Percentiles rank a stretch among this genome's conserved stretches.
Conservation (phyloP, 164 flowering plant genomes). For the Kalanchoe fedtschenkoi region DNA sequence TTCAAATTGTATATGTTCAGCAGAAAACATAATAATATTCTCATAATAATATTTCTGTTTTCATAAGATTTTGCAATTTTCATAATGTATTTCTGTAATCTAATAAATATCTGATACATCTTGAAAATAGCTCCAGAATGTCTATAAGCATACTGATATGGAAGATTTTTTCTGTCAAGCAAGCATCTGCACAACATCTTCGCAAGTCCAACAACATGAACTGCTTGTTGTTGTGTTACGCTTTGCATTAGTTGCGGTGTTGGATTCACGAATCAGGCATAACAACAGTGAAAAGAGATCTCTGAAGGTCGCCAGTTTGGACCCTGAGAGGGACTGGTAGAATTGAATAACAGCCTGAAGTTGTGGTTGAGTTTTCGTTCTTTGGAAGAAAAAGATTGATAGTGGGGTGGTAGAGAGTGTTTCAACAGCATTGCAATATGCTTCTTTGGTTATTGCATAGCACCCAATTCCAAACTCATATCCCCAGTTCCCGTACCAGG, state of each 20-base stretch:
- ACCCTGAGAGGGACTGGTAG: conserved; percentile 15
- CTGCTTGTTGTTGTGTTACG: not conserved
- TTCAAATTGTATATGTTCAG: too few relatives aligned
- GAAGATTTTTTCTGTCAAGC: too few relatives aligned
- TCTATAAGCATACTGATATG: too few relatives aligned
- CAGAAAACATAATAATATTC: too few relatives aligned
- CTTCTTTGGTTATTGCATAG: conserved; percentile 22
- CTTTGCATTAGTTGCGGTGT: not conserved
- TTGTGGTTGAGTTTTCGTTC: conserved; percentile 5
- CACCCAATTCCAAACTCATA: conserved; percentile 26
- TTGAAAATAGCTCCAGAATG: too few relatives aligned
- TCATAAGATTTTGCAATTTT: too few relatives aligned
- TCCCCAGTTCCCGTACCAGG: conserved; percentile 32
- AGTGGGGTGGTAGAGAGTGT: conserved; percentile 12
- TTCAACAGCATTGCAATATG: conserved; percentile 15
- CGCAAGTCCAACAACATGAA: conserved; percentile 15
- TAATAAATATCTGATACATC: too few relatives aligned
- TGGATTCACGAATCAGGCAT: conserved; percentile 7
- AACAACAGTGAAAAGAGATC: conserved; percentile 24
- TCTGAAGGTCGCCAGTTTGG: conserved; percentile 13
- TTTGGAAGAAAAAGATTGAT: conserved; percentile 11
- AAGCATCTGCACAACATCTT: too few relatives aligned
- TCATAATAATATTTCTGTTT: too few relatives aligned
- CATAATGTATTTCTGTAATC: too few relatives aligned
- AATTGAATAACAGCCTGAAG: conserved; percentile 14